A percentile compares a stretch with the other conserved stretches of the same genome.
Conservation (phyloP, 2,329 filamentous ascomycete genomes). For the Aspergillus sp. region DNA sequence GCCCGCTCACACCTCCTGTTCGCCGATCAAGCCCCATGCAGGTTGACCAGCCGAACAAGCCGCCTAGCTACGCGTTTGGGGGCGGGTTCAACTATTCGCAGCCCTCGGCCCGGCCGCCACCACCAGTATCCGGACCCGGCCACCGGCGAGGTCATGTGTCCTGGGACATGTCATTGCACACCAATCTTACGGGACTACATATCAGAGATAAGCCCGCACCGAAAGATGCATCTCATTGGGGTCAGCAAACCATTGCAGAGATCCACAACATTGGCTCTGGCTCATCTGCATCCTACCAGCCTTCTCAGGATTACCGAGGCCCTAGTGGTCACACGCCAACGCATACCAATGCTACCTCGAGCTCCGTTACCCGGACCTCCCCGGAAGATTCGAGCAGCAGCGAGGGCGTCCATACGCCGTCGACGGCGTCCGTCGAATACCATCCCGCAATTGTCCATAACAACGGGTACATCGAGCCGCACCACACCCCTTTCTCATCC, state of each 20-base stretch:
- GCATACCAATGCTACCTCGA: constrained; percentile 23
- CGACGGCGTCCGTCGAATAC: constrained; percentile 46
- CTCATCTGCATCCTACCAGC: constrained; percentile 34
- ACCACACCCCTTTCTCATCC: constrained; percentile 33
- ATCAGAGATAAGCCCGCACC: constrained; percentile 35
- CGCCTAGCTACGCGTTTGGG: constrained; percentile 27
- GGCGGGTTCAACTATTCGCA: constrained; percentile 34
- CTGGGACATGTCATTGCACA: constrained; percentile 47
- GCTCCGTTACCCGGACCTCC: constrained; percentile 38
- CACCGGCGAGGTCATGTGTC: constrained; percentile 48
- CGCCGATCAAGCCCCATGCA: constrained; percentile 74
- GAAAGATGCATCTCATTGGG: constrained; percentile 41
- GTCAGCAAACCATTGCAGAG: constrained; percentile 44
- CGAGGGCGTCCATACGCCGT: constrained; percentile 48
- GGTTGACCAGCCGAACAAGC: constrained; percentile 55
- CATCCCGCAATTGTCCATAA: constrained; percentile 49
- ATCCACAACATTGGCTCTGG: constrained; percentile 37
- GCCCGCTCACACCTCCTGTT: constrained; percentile 60
- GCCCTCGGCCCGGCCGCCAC: constrained; percentile 34
- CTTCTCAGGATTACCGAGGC: constrained; percentile 25
- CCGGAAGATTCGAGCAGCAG: constrained; percentile 50
- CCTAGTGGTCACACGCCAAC: constrained; percentile 22
- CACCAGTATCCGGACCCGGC: constrained; percentile 43
- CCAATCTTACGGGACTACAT: constrained; percentile 43
- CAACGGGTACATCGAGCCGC: constrained; percentile 46